Conservation (phyloP, 2,329 filamentous ascomycete genomes). For the Sarocladium brachiariae region DNA sequence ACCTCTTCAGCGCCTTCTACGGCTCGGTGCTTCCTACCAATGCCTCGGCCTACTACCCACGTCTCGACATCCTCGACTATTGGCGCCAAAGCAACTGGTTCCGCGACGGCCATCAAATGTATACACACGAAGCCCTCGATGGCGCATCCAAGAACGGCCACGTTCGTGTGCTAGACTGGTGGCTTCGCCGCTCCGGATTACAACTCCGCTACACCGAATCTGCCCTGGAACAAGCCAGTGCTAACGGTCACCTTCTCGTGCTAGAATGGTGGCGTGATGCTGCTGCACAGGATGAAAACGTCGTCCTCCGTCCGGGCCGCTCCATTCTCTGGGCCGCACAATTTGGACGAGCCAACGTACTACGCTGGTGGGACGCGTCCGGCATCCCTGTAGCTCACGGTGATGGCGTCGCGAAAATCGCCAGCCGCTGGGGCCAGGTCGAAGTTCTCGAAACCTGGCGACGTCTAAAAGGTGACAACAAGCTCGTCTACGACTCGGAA, state of each 20-base stretch:
- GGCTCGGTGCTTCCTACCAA: slow-evolving; percentile 81
- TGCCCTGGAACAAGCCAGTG: slow-evolving; percentile 80
- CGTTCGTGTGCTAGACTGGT: slow-evolving; percentile 83
- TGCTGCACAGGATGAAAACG: slow-evolving; percentile 48
- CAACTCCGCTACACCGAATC: slow-evolving; percentile 79
- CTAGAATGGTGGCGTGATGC: slow-evolving; percentile 90
- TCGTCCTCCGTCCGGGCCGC: slow-evolving; percentile 72
- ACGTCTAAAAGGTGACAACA: slow-evolving; percentile 55
- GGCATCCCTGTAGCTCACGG: slow-evolving; percentile 73
- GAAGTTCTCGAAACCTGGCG: slow-evolving; percentile 80
- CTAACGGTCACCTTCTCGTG: slow-evolving; percentile 75
- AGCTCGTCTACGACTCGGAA: slow-evolving; percentile 71
- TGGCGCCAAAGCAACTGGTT: slow-evolving; percentile 82
- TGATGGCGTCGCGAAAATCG: slow-evolving; percentile 76
- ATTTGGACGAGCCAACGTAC: slow-evolving; percentile 67
- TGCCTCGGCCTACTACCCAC: slow-evolving; percentile 79
- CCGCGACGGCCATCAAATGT: slow-evolving; percentile 64
- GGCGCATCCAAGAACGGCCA: slow-evolving; percentile 82
- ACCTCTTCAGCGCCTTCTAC: slow-evolving; percentile 82
- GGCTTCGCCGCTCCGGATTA: slow-evolving; percentile 71
- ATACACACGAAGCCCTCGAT: slow-evolving; percentile 78
- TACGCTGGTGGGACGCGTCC: slow-evolving; percentile 83
- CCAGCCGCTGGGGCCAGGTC: slow-evolving; percentile 78
- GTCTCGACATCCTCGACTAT: slow-evolving; percentile 79
- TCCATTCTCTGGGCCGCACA: slow-evolving; percentile 79